Percentiles rank a stretch among this genome's conserved stretches.
Conservation (phyloP, 1,284 basidiomycete species). For the Sphaerobolus stellatus region DNA sequence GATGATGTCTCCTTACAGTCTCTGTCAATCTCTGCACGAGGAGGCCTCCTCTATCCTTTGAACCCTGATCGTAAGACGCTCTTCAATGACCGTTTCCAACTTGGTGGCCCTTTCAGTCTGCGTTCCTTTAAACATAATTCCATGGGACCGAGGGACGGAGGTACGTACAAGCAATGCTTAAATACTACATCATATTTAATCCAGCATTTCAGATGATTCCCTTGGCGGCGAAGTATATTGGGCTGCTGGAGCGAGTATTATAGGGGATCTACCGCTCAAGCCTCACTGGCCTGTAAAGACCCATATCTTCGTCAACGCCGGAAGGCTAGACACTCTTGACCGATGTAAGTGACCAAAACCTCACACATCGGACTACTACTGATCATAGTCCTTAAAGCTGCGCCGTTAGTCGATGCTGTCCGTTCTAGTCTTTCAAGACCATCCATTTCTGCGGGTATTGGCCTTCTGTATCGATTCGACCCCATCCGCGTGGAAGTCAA, state of each 20-base stretch:
- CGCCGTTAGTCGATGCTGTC: conserved; percentile 42
- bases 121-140: conserved; percentile 84
- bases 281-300: conserved; percentile 87
- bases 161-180: conserved; percentile 42
- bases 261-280: conserved; percentile 77
- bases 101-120: conserved; percentile 91
- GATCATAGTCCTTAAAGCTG: conserved; percentile 28
- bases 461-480: conserved; percentile 88
- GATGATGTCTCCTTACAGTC: conserved; percentile 45
- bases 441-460: conserved; percentile 81
- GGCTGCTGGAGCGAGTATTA: conserved; percentile 77
- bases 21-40: conserved; percentile 60
- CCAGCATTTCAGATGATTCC: conserved; percentile 51
- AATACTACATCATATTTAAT: conserved; percentile 37
- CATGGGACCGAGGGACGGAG: conserved; percentile 79
- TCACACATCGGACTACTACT: not conserved
- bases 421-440: conserved; percentile 44
- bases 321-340: conserved; percentile 60
- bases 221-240: conserved; percentile 90
- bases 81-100: conserved; percentile 87
- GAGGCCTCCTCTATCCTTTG: conserved; percentile 63
- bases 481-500: conserved; percentile 89
- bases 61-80: conserved; percentile 40
- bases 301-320: conserved; percentile 85
- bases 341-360: not conserved